Base-by-base conservation (phyloP, 2,329 filamentous ascomycete species). In the Colletotrichum graminicola region DNA sequence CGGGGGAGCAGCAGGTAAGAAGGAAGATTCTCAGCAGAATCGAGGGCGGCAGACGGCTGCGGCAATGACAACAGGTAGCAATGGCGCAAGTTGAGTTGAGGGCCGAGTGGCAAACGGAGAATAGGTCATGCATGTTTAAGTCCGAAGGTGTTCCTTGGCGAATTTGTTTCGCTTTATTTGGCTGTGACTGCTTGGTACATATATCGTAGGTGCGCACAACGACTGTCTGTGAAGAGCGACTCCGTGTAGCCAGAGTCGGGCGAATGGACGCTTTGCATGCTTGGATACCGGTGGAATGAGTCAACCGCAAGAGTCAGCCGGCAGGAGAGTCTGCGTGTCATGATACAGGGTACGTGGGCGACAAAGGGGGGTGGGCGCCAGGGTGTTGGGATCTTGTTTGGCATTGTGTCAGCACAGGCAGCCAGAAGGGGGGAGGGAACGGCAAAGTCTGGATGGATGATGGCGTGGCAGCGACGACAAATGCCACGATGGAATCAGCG, bases 241-340 rank as follows among this genome's bases (percentile, higher is more conserved):
- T 56, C 14, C 14, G 11, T 11, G 54, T 21, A 18, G 54, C 18
- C 54, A 18, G n/a, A 26, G 12, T 56, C n/a, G 54, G 54, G 52
- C 32, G 16, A 34, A 32, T 55, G 32, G 32, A 23, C 36, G 29
- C 57, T 39, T 39, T 11, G 23, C 11, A 26, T 14, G 34, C 23
- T 45, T 34, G 29, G n/a, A 32, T 32, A 21, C 32, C 51, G 32
- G 62, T 26, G 56, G 16, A 62, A 41, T 59, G 43, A 68, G 66
- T 69, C 36, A 59, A 67, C 49, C 7, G 26, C 29, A 43, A 59
- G 66, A 66, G 62, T 65, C 54, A 60, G 67, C 47, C 41, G 55
- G 54, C 36, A 16, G n/a, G 45, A 26, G 23, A 61, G 47, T 66
- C 65, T 66, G 62, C 57, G 62, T 66, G 47, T 61, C 67, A 54